A percentile compares a stretch with the other conserved stretches of the same genome.
These are phyloP conservation scores for Fagopyrum homotropicum DNA, from an alignment of 148 eudicot genomes.

Conservation along the genomic window DNA sequence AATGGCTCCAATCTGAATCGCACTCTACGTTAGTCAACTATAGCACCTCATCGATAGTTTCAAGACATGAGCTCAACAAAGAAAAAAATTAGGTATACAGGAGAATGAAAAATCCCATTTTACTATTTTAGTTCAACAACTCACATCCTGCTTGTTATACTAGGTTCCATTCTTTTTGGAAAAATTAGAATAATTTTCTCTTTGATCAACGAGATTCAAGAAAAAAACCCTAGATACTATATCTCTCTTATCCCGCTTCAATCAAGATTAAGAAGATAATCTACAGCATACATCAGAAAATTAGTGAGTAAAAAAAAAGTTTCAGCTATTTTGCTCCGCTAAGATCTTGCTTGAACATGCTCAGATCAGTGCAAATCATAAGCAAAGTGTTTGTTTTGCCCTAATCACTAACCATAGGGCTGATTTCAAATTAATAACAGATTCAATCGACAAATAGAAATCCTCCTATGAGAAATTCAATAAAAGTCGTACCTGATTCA, in stretches of 20 bases:
- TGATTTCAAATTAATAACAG: background rate
- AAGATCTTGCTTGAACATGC: background rate
- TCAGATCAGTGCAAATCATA: background rate
- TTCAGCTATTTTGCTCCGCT: background rate
- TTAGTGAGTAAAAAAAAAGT: background rate
- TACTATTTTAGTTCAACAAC: background rate
- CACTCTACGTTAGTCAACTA: background rate
- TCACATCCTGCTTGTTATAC: background rate
- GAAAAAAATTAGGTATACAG: background rate
- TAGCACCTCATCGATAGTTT: background rate
- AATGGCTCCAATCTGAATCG: background rate
- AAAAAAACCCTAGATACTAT: background rate
- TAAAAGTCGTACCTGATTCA: conserved; percentile 5
- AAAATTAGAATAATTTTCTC: background rate
- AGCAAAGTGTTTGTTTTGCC: background rate
- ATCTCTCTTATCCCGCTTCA: background rate
- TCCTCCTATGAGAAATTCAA: conserved; percentile 1
- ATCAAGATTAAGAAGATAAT: background rate
- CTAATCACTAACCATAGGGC: background rate
- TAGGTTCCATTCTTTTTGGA: background rate
- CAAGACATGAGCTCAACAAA: background rate
- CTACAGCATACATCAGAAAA: background rate
- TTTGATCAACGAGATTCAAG: background rate
- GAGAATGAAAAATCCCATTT: background rate
- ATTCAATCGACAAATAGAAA: background rate